These are phyloP conservation scores for Pittosporum tobira DNA, from an alignment of 129 eudicot species.

Conservation along the genomic window DNA sequence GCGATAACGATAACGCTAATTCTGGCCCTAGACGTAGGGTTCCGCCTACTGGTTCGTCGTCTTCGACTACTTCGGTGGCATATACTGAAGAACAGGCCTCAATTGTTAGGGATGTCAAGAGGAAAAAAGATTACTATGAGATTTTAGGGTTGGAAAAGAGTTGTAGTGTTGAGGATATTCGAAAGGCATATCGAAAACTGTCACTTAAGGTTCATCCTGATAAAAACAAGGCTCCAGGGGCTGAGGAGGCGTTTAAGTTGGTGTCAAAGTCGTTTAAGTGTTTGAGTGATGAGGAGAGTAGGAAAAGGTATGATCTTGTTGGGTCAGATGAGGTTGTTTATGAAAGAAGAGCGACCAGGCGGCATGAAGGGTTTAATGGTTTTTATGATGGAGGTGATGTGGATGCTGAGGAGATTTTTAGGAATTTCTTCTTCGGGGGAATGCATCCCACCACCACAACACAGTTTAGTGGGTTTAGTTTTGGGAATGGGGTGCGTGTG, in stretches of 20 bases:
- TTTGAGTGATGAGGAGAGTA: conserved; percentile 53
- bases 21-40: conserved; percentile 48
- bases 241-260: conserved; percentile 71
- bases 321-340: conserved; percentile 59
- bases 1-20: conserved; percentile 7
- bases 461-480: conserved; percentile 55
- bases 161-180: conserved; percentile 55
- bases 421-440: conserved; percentile 78
- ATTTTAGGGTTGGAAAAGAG: conserved; percentile 56
- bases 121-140: conserved; percentile 28
- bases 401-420: conserved; percentile 78
- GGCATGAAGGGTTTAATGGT: conserved; percentile 59
- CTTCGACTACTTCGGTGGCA: conserved; percentile 12
- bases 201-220: conserved; percentile 79
- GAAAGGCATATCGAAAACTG: conserved; percentile 64
- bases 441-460: conserved; percentile 53
- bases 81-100: conserved; percentile 16
- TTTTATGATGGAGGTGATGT: conserved; percentile 54
- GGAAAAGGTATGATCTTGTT: conserved; percentile 46
- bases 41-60: conserved; percentile 24
- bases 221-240: conserved; percentile 68
- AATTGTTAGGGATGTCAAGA: conserved; percentile 6
- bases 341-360: conserved; percentile 41
- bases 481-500: conserved; percentile 49
- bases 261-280: conserved; percentile 77